phyloP scores from a whole-genome alignment of 495 filamentous ascomycete species.

The Tuber melanosporum region DNA sequence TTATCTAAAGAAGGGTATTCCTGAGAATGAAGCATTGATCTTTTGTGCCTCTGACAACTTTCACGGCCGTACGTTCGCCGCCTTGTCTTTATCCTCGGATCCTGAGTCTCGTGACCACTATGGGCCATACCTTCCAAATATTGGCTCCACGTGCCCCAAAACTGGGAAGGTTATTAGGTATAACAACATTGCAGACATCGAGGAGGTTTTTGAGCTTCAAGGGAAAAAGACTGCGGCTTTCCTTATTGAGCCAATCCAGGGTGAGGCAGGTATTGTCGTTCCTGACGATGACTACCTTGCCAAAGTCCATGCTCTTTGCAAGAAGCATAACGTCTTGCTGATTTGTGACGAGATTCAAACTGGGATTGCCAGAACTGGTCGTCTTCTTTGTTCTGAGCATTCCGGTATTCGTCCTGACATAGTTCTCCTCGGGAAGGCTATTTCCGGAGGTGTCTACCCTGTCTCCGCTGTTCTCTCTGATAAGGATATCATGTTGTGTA shows the following conservation, averaged over 20 bases:
- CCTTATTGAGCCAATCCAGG: slow-evolving; percentile 95
- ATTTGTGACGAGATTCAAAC: slow-evolving; percentile 99
- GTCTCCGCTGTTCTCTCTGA: slow-evolving; percentile 87
- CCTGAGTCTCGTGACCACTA: slow-evolving; percentile 95
- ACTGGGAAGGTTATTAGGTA: slow-evolving; percentile 75
- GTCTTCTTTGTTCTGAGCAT: slow-evolving; percentile 91
- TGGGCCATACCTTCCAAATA: slow-evolving; percentile 84
- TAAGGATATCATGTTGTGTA: slow-evolving; percentile 91
- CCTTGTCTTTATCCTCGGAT: slow-evolving; percentile 89
- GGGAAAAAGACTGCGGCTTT: slow-evolving; percentile 85
- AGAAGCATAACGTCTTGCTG: slow-evolving; percentile 85
- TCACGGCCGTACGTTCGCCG: slow-evolving; percentile 91
- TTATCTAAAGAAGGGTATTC: slow-evolving; percentile 91
- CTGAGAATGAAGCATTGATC: slow-evolving; percentile 73
- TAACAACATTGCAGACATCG: slow-evolving; percentile 74
- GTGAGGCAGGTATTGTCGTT: slow-evolving; percentile 94
- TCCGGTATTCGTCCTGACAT: slow-evolving; percentile 90
- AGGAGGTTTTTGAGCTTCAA: slow-evolving; percentile 69
- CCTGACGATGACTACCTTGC: slow-evolving; percentile 82
- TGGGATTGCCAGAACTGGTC: slow-evolving; percentile 82
- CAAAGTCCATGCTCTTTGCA: slow-evolving; percentile 77
- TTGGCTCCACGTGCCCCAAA: slow-evolving; percentile 70
- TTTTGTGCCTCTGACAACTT: slow-evolving; percentile 88
- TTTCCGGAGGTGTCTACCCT: slow-evolving; percentile 97
- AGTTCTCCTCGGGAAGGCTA: slow-evolving; percentile 91